Base-by-base conservation (phyloP, 2,329 filamentous ascomycete genomes). In the Fusarium tricinctum region DNA sequence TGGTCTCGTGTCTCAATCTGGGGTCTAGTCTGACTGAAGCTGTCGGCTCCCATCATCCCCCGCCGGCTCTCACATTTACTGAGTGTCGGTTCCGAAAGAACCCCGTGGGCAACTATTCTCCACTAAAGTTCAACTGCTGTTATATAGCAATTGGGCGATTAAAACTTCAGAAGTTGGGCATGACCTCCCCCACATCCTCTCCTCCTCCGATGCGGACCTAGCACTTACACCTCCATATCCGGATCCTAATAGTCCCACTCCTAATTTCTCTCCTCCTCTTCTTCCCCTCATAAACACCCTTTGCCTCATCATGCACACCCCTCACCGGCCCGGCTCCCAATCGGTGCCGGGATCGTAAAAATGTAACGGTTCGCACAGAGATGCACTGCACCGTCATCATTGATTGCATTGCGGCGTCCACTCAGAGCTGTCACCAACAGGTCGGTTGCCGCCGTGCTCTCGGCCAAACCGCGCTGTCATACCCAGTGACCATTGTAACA, bases 271-370 rank as follows among this genome's bases (percentile, higher is more conserved):
- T 26, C 8, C 26, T 26, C 8, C 26, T 30, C 14, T 6, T 17
- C 20, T 48, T 33, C 39, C 57, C 39, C 44, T 59, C 64, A 68
- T 56, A 55, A 49, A 70, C 62, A 30, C 63, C 67, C 40, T 46
- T 39, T 33, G 17, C 43, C 28, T 49, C 45, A 58, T 63, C 66
- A 64, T 58, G 64, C 48, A 64, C 63, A 35, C 63, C 58, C 17
- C 63, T 48, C 44, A 15, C 67, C 67, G 67, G 67, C 44, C 67
- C 67, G 67, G 67, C 64, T 68, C 51, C 39, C 23, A 64, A 43
- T 55, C 58, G 48, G 56, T 66, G 51, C 68, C 68, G 58, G 66
- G 62, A 32, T 63, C 60, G 52, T 48, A 43, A 33, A 47, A 39
- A 38, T 52, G 38, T 22, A 38, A 57, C 47, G 17, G 38, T 47